phyloP scores from a whole-genome alignment of 768 basidiomycete species.

The Suillus variegatus region DNA sequence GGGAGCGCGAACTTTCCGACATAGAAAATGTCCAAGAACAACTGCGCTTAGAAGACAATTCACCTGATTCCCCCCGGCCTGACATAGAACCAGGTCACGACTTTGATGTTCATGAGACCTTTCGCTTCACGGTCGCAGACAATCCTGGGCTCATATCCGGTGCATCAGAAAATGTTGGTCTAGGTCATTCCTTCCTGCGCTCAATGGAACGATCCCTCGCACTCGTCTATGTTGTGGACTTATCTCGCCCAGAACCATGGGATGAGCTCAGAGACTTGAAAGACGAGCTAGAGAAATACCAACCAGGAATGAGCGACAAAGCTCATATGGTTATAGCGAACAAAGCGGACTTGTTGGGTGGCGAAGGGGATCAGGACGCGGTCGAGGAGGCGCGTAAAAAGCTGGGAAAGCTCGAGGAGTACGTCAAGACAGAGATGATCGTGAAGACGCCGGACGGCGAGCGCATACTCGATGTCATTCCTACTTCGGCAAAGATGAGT shows the following conservation, averaged over 20 bases:
- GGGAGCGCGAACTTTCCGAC: conserved; percentile 47
- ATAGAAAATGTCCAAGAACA: background rate
- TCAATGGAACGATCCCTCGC: conserved; percentile 91
- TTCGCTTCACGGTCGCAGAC: conserved; percentile 95
- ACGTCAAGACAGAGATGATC: conserved; percentile 50
- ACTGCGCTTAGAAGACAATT: conserved; percentile 13
- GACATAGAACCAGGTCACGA: conserved; percentile 39
- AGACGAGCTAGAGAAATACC: conserved; percentile 84
- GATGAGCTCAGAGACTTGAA: conserved; percentile 71
- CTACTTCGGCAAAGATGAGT: conserved; percentile 83
- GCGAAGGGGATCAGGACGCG: conserved; percentile 42
- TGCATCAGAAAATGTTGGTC: conserved; percentile 86
- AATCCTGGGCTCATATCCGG: conserved; percentile 90
- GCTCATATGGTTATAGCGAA: conserved; percentile 88
- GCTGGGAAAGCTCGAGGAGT: conserved; percentile 55
- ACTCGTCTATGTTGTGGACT: conserved; percentile 90
- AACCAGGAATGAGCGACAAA: conserved; percentile 74
- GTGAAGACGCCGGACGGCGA: conserved; percentile 22
- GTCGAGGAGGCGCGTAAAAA: conserved; percentile 59
- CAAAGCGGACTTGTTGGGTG: conserved; percentile 87
- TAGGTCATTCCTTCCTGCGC: conserved; percentile 92
- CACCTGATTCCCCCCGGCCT: conserved; percentile 23
- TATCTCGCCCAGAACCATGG: conserved; percentile 74
- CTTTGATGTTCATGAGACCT: conserved; percentile 67
- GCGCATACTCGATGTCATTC: conserved; percentile 65